Evolutionary conservation across 768 basidiomycete genomes (phyloP), one percentile per base, ranked within the genome.

Genomic region (Collybiopsis confluens): DNA sequence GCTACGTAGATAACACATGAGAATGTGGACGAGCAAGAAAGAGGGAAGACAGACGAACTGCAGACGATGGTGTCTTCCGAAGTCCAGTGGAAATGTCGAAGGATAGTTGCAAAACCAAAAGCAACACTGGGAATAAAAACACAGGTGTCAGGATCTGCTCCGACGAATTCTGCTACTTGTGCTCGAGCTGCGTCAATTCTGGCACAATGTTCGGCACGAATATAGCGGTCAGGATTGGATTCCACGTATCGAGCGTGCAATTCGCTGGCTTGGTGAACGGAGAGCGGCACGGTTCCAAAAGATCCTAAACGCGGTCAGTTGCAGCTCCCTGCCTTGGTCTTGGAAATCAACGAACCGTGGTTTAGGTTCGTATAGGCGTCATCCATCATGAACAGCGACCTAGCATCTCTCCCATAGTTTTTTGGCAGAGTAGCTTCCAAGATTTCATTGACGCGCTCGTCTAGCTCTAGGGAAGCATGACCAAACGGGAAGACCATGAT

Each of bases 31-130:
- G 18, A 13, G 20, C 5, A 27, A n/a, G n/a, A 46, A 6, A 30
- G 1, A 26, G 20, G n/a, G 11, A 46, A 4, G n/a, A n/a, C n/a
- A n/a, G n/a, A 46, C 45, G 28, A 5, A 46, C 45, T 28, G 30
- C 28, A 46, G 10, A 46, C 28, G 11, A 46, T 46, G n/a, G 33
- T 20, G 20, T 46, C 45, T 46, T 33, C 27, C 27, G 45, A 18
- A 11, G 45, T 30, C 45, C 45, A 46, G 15, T 8, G n/a, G 45
- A 46, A 46, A 30, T 46, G 27, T 46, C 45, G 45, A n/a, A 46
- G 27, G 16, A 30, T 30, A 6, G 45, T 46, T 46, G 45, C 45
- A 18, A 46, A 20, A 15, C 45, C 45, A 30, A 30, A 26, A 30
- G 45, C 8, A 20, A 46, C 45, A 20, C 45, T 23, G 18, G 45